Evolutionary conservation across 2,329 filamentous ascomycete genomes (phyloP).

Genomic region (Volutella citrinella): DNA sequence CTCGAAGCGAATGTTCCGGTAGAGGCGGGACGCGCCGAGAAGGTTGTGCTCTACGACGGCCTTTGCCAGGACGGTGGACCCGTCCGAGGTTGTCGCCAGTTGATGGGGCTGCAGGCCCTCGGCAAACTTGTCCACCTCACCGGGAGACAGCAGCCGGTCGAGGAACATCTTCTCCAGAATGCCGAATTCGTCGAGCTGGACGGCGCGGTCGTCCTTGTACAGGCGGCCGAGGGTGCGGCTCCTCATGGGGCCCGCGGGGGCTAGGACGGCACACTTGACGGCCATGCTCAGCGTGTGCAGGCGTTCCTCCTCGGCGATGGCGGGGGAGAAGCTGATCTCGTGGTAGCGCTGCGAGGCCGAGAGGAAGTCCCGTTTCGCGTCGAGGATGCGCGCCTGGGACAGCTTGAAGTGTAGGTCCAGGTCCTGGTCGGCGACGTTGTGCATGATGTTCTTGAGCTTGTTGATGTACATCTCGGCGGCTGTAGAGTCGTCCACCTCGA

Average conservation of each 20-base stretch:
- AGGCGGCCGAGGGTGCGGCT: conserved; percentile 77
- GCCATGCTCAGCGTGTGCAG: conserved; percentile 81
- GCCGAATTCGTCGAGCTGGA: conserved; percentile 71
- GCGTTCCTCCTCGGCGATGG: conserved; percentile 83
- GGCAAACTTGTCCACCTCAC: conserved; percentile 86
- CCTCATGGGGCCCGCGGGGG: conserved; percentile 82
- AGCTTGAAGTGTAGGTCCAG: conserved; percentile 83
- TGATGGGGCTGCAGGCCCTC: conserved; percentile 81
- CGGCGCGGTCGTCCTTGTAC: conserved; percentile 88
- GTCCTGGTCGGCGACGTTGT: conserved; percentile 70
- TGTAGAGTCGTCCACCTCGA: conserved; percentile 90
- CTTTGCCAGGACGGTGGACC: conserved; percentile 86
- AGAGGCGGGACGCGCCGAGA: conserved; percentile 76
- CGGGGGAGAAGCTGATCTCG: conserved; percentile 72
- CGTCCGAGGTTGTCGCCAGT: conserved; percentile 83
- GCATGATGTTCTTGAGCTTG: conserved; percentile 90
- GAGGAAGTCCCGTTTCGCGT: conserved; percentile 85
- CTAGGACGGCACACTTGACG: conserved; percentile 88
- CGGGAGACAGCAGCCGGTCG: conserved; percentile 74
- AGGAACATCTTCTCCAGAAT: conserved; percentile 98
- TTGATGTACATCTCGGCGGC: conserved; percentile 85
- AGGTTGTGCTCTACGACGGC: conserved; percentile 97
- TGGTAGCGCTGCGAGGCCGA: conserved; percentile 87
- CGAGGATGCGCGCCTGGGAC: conserved; percentile 87
- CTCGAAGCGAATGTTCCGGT: conserved; percentile 73